Base-by-base conservation (phyloP, 2,329 filamentous ascomycete species). In the Amphichorda felina region DNA sequence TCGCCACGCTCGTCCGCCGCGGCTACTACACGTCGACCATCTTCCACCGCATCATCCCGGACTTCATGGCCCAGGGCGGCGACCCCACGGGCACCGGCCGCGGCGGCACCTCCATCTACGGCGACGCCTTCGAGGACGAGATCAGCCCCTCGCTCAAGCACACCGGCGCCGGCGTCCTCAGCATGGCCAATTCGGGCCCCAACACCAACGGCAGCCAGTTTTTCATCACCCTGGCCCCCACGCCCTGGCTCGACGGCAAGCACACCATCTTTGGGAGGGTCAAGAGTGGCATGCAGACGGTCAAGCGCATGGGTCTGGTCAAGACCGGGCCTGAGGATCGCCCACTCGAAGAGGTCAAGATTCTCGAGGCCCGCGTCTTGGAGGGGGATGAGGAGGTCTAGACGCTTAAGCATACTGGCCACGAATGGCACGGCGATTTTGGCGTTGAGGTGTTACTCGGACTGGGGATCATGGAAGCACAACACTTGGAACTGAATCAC, bases 211-310 rank as follows among this genome's bases (percentile, higher is more conserved):
- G 89, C 16, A 85, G 77, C 39, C 91, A 96, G 61, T 98, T 96
- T 61, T 96, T 96, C 55, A 78, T 98, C 45, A 96, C 91, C 0
- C 68, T 96, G 24, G 89, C 87, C 7, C 89, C 89, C 4, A 89
- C 91, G 13, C 91, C 91, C 1, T 96, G 89, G 89, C 62, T 98
- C 40, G 91, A 98, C 59, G 87, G 88, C 16, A 95, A 94, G 59
- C 89, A 98, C 57, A 94, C 88, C 9, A 93, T 98, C 45, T 98
- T 98, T 54, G 91, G 91, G 1, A 67, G 89, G 36, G 87, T 98
- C 27, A 88, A 82, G 63, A 73, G 61, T 37, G 91, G 91, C 0
- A 75, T 96, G 71, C 67, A 72, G 38, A 69, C 89, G n/a, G 78
- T 96, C 19, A 79, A 85, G 64, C 72, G 86, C 45, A 83, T 98